Base-by-base conservation (phyloP, 371 early-diverging fungal genomes). In the Zychaea mexicana region DNA sequence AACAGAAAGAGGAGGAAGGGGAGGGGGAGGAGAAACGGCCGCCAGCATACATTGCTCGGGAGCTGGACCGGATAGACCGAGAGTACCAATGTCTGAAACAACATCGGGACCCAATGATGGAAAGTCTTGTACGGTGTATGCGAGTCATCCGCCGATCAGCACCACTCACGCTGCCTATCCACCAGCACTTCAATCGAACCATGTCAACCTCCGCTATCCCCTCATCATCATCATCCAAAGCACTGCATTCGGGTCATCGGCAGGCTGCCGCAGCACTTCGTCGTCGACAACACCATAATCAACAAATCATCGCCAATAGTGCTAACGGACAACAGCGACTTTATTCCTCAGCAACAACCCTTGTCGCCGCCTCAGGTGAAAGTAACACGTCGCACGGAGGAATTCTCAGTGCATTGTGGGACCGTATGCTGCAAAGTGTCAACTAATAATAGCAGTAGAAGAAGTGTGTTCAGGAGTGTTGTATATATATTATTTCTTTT, bases 21-120 rank as follows among this genome's bases (percentile, higher is more conserved):
- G 30, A 26, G n/a, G n/a, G n/a, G n/a, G n/a, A n/a, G n/a, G n/a
- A n/a, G n/a, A n/a, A n/a, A n/a, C n/a, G n/a, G n/a, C n/a, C n/a
- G n/a, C n/a, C n/a, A n/a, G n/a, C n/a, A 38, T 49, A 49, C 22
- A 6, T 49, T 13, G 13, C 0, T 2, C 39, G 38, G 22, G 57
- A 57, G 31, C 22, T 8, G 15, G 31, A 38, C 1, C 33, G 38
- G 1, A 31, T 61, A 24, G 53, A 61, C 0, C 26, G 39, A 10
- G 62, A 61, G 21, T 61, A 61, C 38, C 33, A n/a, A 36, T 61
- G 13, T 26, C 21, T 61, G 31, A 52, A 46, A 30, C 46, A 53
- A 39, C 39, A 61, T 53, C 53, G 53, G 24, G 62, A 61, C 27
- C 62, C 62, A 52, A 61, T 61, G 62, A 24, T 28, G 3, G 62